These are phyloP conservation scores for Metarhizium album DNA, from an alignment of 2,329 filamentous ascomycete species.

Conservation along the genomic window DNA sequence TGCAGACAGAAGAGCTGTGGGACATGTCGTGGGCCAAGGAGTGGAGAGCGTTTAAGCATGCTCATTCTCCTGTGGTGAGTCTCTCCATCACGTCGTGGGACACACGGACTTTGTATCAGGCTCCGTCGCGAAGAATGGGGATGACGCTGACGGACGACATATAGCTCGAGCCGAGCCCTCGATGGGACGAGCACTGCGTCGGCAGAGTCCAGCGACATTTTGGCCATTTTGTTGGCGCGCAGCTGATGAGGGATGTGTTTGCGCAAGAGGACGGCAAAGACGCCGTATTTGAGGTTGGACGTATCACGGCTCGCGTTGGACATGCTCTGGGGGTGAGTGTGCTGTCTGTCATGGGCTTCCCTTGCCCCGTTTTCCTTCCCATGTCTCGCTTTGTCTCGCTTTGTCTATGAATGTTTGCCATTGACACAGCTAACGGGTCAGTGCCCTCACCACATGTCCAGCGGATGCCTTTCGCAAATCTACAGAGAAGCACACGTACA, in stretches of 20 bases:
- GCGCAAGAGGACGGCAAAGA: background rate
- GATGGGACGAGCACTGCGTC: background rate
- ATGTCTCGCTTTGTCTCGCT: too few relatives aligned
- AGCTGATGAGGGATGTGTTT: background rate
- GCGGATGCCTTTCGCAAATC: background rate
- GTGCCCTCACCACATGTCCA: background rate
- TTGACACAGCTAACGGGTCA: background rate
- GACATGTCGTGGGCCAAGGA: conserved; percentile 4
- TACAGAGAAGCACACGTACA: background rate
- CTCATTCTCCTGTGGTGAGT: background rate
- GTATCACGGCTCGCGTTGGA: background rate
- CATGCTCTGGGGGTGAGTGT: background rate
- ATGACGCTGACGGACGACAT: background rate
- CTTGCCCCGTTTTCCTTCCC: background rate
- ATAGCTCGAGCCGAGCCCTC: background rate
- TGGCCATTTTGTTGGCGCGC: background rate
- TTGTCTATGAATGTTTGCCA: too few relatives aligned
- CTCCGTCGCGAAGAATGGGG: background rate
- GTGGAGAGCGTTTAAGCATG: background rate
- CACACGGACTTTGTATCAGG: background rate
- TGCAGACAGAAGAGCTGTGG: conserved; percentile 8
- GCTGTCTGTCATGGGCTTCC: background rate
- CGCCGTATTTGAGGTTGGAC: background rate
- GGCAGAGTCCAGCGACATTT: background rate
- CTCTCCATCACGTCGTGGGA: background rate